A percentile compares a stretch with the other conserved stretches of the same genome.
Evolutionary conservation across 2,329 filamentous ascomycete genomes (phyloP).

Genomic region (Colletotrichum limetticola): DNA sequence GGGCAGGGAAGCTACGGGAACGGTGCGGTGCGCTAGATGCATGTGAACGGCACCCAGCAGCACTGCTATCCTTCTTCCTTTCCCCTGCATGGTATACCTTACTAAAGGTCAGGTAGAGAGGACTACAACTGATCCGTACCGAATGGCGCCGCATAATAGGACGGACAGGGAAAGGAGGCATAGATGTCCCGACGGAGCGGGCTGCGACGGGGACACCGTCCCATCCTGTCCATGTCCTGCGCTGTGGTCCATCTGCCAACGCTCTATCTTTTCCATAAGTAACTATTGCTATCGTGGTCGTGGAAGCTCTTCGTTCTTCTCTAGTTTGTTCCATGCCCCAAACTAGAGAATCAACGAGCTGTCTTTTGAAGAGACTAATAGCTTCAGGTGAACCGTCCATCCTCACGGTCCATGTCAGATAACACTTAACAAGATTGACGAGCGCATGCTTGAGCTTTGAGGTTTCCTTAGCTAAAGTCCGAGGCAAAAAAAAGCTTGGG

Average conservation of each 20-base stretch:
- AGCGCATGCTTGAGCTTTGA: background rate
- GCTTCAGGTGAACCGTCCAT: background rate
- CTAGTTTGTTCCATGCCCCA: background rate
- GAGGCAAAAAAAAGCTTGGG: background rate
- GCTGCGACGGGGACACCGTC: background rate
- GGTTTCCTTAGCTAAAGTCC: background rate
- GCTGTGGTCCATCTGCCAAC: background rate
- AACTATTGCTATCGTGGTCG: background rate
- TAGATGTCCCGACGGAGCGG: slow-evolving; percentile 29
- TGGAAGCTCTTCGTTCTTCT: slow-evolving; percentile 1
- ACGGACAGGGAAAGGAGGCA: slow-evolving; percentile 23
- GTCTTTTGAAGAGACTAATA: background rate
- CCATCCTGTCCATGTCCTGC: background rate
- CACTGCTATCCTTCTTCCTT: background rate
- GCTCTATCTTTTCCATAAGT: background rate
- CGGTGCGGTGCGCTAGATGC: slow-evolving; percentile 10
- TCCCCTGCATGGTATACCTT: background rate
- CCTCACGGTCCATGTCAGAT: background rate
- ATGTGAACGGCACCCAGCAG: slow-evolving; percentile 21
- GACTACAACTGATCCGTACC: background rate
- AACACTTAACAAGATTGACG: background rate
- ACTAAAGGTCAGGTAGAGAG: too few species aligned
- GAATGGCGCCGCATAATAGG: background rate
- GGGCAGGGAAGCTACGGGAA: slow-evolving; percentile 11
- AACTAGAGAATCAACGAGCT: background rate